Conservation (phyloP, 352 stramenopile species). For the Phytopythium boreale region DNA sequence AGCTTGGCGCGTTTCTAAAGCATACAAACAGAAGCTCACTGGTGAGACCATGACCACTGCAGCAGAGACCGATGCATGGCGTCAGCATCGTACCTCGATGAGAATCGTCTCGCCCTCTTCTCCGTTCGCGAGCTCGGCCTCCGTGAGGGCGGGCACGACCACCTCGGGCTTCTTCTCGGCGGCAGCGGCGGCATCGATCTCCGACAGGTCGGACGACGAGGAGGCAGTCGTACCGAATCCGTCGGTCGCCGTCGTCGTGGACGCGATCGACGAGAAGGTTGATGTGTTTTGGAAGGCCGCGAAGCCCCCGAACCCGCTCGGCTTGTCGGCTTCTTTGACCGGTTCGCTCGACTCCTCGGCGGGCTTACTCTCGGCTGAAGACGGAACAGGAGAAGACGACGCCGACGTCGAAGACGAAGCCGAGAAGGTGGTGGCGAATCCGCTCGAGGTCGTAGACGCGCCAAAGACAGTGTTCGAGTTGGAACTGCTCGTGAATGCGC, state of each 20-base stretch:
- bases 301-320: constrained; percentile 40
- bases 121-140: constrained; percentile 70
- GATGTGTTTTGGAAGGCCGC: constrained; percentile 47
- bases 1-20: constrained; percentile 74
- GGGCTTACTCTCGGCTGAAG: background rate
- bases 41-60: background rate
- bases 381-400: constrained; percentile 8
- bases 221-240: constrained; percentile 39
- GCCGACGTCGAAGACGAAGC: constrained; percentile 7
- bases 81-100: constrained; percentile 44
- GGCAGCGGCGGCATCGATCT: constrained; percentile 1
- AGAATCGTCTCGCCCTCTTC: constrained; percentile 72
- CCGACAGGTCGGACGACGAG: constrained; percentile 17
- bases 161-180: constrained; percentile 39
- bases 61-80: background rate
- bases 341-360: constrained; percentile 3
- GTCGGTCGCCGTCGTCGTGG: constrained; percentile 29
- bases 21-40: constrained; percentile 3
- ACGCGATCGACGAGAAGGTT: constrained; percentile 60
- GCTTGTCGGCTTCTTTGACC: background rate
- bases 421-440: constrained; percentile 18
- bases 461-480: constrained; percentile 9
- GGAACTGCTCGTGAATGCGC: constrained; percentile 4
- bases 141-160: constrained; percentile 51
- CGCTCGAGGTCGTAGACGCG: constrained; percentile 9